Base-by-base conservation (phyloP, 208 protist species). In the Acanthamoeba healyi region DNA sequence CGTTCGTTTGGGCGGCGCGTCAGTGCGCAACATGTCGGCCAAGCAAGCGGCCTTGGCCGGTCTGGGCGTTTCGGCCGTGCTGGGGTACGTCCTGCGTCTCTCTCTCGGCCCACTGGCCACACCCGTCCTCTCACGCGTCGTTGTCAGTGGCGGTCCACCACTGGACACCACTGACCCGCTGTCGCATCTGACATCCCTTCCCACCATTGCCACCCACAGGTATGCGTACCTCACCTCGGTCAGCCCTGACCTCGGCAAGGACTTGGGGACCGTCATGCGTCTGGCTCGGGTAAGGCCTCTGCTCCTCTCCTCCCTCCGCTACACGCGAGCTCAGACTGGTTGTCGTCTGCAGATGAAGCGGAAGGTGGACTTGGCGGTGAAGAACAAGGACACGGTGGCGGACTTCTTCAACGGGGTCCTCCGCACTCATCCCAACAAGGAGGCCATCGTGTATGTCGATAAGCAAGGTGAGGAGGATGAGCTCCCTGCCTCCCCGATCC, bases 401-500 rank as follows among this genome's bases (percentile, higher is more conserved):
- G 74, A 84, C 32, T 22, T 84, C 14, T 84, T 84, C 74, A 14
- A 84, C 38, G 44, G 42, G 19, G 74, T 56, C 6, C 44, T 56
- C 74, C 22, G 56, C 26, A 34, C 74, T 32, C 74, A 84, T 19
- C 74, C 74, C 42, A 34, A 84, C 42, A 84, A 84, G 32, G 74
- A 84, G 44, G 74, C 74, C 42, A 84, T 84, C 17, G 74, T 84
- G n/a, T 84, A 56, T 22, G 74, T 84, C 9, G 74, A 84, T 19
- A 49, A 84, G 40, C 74, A 24, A 24, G 74, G 42, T 61, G 12
- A 12, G 22, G 54, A 12, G 22, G 22, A 61, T 61, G 22, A 26
- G 12, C 54, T 61, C 54, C 15, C 54, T 29, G 65, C 54, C 12
- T 19, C 19, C 17, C 54, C 54, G 24, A 5, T 61, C 54, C 54